A percentile compares a stretch with the other conserved stretches of the same genome.
These are phyloP conservation scores for Vitis hybrid DNA, from an alignment of 177 flowering plant species.

Conservation along the genomic window DNA sequence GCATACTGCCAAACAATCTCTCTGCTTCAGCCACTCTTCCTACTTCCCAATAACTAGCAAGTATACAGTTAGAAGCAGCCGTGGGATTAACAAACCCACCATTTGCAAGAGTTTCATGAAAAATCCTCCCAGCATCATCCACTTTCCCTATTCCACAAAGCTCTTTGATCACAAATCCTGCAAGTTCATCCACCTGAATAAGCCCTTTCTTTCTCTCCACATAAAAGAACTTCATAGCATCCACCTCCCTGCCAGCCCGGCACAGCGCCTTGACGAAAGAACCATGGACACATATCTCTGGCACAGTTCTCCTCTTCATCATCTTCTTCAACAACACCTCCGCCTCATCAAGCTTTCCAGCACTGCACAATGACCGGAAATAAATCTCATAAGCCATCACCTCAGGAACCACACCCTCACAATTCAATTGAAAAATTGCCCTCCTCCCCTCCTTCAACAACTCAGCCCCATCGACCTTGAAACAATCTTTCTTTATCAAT, in stretches of 20 bases:
- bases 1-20: slow-evolving; percentile 28
- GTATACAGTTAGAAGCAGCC: slow-evolving; percentile 24
- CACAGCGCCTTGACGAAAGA: slow-evolving; percentile 40
- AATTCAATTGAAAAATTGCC: slow-evolving; percentile 34
- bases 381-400: slow-evolving; percentile 35
- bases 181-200: slow-evolving; percentile 24
- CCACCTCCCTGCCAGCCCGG: slow-evolving; percentile 33
- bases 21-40: slow-evolving; percentile 27
- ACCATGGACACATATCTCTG: slow-evolving; percentile 36
- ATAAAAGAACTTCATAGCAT: slow-evolving; percentile 36
- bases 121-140: slow-evolving; percentile 32
- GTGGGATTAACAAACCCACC: slow-evolving; percentile 13
- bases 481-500: slow-evolving; percentile 22
- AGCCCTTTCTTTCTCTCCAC: slow-evolving; percentile 35
- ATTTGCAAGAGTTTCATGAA: slow-evolving; percentile 13
- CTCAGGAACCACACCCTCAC: slow-evolving; percentile 31
- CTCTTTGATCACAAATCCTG: slow-evolving; percentile 19
- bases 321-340: slow-evolving; percentile 39
- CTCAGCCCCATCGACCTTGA: slow-evolving; percentile 2
- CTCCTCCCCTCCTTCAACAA: slow-evolving; percentile 31
- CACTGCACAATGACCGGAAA: slow-evolving; percentile 35
- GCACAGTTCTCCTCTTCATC: slow-evolving; percentile 30
- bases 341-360: slow-evolving; percentile 35
- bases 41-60: slow-evolving; percentile 30
- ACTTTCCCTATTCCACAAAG: slow-evolving; percentile 28